Conservation (phyloP, 2,329 filamentous ascomycete species). For the Apiospora rasikravindrae region DNA sequence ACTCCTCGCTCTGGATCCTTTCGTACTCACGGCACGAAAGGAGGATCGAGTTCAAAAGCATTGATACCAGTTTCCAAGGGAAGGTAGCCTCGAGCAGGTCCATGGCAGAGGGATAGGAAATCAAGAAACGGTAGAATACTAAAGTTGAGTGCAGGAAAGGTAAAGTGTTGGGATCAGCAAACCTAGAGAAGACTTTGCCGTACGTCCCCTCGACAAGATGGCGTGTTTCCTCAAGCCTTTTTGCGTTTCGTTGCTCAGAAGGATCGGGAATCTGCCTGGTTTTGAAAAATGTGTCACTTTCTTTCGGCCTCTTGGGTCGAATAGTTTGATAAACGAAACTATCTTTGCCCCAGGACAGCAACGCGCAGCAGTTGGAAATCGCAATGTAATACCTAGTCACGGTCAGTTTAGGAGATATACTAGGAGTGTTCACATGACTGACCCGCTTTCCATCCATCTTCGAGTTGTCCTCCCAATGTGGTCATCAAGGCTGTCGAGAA, state of each 20-base stretch:
- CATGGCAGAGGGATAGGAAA: slow-evolving; percentile 48
- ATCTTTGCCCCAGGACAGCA: slow-evolving; percentile 58
- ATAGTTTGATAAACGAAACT: slow-evolving; percentile 53
- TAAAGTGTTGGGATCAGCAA: slow-evolving; percentile 63
- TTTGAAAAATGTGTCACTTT: slow-evolving; percentile 28
- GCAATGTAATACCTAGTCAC: slow-evolving; percentile 49
- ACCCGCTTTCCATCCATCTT: slow-evolving; percentile 57
- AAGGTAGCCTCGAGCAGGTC: slow-evolving; percentile 48
- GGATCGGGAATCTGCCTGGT: slow-evolving; percentile 27
- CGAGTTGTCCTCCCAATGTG: slow-evolving; percentile 59
- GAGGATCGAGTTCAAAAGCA: slow-evolving; percentile 45
- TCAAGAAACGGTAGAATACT: slow-evolving; percentile 41
- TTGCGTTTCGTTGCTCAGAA: slow-evolving; percentile 25
- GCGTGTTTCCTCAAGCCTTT: no score
- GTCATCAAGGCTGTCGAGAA: slow-evolving; percentile 57
- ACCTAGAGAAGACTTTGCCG: slow-evolving; percentile 52
- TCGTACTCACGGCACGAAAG: slow-evolving; percentile 36
- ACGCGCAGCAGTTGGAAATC: slow-evolving; percentile 41
- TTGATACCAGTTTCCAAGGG: slow-evolving; percentile 58
- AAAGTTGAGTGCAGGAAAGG: slow-evolving; percentile 62
- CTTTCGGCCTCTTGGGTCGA: slow-evolving; percentile 35
- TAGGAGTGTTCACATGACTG: slow-evolving; percentile 7
- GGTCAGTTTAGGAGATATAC: slow-evolving; percentile 24
- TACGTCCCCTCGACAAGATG: slow-evolving; percentile 33
- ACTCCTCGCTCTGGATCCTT: slow-evolving; percentile 47